phyloP scores from a whole-genome alignment of 768 basidiomycete species.

The Hygrophoropsis aurantiaca region DNA sequence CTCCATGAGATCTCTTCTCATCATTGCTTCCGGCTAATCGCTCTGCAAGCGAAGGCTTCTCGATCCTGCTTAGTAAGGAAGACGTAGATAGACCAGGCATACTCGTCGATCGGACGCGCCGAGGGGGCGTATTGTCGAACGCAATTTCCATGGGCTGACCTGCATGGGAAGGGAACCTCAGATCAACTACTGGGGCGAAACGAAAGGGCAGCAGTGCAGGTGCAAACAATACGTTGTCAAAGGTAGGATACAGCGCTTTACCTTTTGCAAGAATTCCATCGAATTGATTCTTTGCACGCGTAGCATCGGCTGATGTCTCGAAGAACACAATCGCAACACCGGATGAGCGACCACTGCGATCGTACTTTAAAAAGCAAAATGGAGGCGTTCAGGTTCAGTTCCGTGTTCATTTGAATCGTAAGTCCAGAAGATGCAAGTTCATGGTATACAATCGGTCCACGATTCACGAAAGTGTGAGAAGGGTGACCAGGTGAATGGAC shows the following conservation, averaged over 20 bases:
- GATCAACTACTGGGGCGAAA: constrained; percentile 7
- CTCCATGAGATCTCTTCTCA: constrained; percentile 3
- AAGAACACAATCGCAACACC: constrained; percentile 81
- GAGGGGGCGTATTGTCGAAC: constrained; percentile 52
- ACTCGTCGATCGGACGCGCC: constrained; percentile 46
- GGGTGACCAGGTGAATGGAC: constrained; percentile 27
- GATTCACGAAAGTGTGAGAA: constrained; percentile 21
- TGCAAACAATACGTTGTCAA: neutral
- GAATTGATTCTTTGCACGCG: constrained; percentile 79
- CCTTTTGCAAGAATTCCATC: constrained; percentile 89
- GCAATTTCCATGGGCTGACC: constrained; percentile 78
- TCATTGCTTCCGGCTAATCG: constrained; percentile 55
- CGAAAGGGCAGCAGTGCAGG: constrained; percentile 1
- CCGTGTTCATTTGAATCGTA: constrained; percentile 47
- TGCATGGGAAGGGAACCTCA: constrained; percentile 23
- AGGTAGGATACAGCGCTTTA: constrained; percentile 25
- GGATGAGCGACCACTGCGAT: constrained; percentile 90
- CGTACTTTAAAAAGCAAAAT: constrained; percentile 72
- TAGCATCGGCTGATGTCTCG: constrained; percentile 77
- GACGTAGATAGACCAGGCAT: constrained; percentile 42
- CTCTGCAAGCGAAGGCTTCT: constrained; percentile 69
- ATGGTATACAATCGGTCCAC: constrained; percentile 26
- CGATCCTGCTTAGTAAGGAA: constrained; percentile 72
- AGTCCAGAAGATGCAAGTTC: constrained; percentile 26
- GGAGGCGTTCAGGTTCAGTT: constrained; percentile 59